These are phyloP conservation scores for Salisapilia sapeloensis DNA, from an alignment of 352 stramenopile genomes.

Conservation along the genomic window DNA sequence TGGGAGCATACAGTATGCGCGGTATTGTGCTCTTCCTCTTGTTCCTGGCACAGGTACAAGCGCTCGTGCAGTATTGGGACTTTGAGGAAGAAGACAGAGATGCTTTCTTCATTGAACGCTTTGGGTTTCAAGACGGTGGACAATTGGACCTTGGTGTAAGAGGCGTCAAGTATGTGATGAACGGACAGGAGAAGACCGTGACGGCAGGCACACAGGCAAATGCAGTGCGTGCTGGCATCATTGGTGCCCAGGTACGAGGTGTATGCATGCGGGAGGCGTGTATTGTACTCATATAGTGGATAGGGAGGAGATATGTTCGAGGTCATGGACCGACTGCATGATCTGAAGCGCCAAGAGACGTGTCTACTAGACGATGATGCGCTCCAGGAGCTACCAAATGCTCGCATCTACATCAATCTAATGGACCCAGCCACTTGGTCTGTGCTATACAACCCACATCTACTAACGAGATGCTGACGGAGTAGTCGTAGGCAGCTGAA, in stretches of 20 bases:
- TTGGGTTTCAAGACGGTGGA: slow-evolving; percentile 59
- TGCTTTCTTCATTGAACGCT: slow-evolving; percentile 83
- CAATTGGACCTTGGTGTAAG: slow-evolving; percentile 54
- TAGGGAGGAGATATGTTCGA: too few species aligned
- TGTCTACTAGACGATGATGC: too few species aligned
- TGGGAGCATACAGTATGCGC: too few species aligned
- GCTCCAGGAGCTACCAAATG: too few species aligned
- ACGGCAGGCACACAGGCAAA: neutral
- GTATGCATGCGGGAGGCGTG: too few species aligned
- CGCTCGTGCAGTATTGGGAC: slow-evolving; percentile 29
- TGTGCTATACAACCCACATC: slow-evolving; percentile 1
- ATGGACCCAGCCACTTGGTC: slow-evolving; percentile 28
- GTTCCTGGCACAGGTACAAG: slow-evolving; percentile 2
- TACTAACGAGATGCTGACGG: slow-evolving; percentile 6
- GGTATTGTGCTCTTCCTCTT: slow-evolving; percentile 1
- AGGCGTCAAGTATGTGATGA: slow-evolving; percentile 16
- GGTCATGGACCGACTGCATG: too few species aligned
- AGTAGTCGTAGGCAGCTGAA: slow-evolving; percentile 18
- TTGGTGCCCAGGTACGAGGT: too few species aligned
- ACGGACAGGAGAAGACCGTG: neutral
- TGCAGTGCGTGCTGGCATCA: slow-evolving; percentile 16
- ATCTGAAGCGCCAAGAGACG: slow-evolving; percentile 2
- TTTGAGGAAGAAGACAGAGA: slow-evolving; percentile 49
- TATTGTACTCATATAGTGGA: slow-evolving; percentile 4
- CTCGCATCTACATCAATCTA: slow-evolving; percentile 45